A percentile compares a stretch with the other conserved stretches of the same genome.
These are phyloP conservation scores for Didymellaceae sp. DNA, from an alignment of 2,329 filamentous ascomycete genomes.

Conservation along the genomic window DNA sequence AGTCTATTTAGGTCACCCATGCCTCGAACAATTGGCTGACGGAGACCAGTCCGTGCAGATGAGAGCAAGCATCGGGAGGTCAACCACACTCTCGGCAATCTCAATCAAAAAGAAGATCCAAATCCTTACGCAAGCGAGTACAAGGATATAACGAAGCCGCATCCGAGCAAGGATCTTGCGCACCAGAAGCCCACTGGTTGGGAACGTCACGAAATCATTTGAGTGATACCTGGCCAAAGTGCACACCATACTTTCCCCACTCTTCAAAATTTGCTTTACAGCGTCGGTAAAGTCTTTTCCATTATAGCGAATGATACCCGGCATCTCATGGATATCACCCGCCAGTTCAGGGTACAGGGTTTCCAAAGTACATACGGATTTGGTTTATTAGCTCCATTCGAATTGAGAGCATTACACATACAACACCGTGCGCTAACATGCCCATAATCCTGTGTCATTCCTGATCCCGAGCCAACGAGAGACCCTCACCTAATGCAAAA, in stretches of 20 bases:
- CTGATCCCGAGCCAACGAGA: no score
- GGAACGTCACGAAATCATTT: conserved; percentile 72
- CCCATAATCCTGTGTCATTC: no score
- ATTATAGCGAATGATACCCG: conserved; percentile 5
- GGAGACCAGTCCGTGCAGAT: conserved; percentile 42
- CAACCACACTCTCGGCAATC: conserved; percentile 91
- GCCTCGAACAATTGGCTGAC: not conserved
- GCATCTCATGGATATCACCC: conserved; percentile 5
- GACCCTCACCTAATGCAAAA: no score
- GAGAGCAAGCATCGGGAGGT: conserved; percentile 76
- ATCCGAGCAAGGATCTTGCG: conserved; percentile 72
- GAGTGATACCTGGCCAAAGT: conserved; percentile 8
- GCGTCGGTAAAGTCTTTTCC: not conserved
- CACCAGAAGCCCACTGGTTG: conserved; percentile 75
- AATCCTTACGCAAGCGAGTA: conserved; percentile 91
- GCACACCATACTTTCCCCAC: not conserved
- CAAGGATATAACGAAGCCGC: conserved; percentile 69
- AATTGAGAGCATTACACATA: not conserved
- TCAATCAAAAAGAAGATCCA: conserved; percentile 83
- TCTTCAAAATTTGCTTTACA: not conserved
- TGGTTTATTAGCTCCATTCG: not conserved
- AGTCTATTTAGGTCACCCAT: conserved; percentile 49
- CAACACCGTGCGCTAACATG: no score
- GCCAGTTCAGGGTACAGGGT: not conserved
- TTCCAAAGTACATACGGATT: conserved; percentile 3